These are phyloP conservation scores for Carallia brachiata DNA, from an alignment of 345 rosid genomes.

Conservation along the genomic window DNA sequence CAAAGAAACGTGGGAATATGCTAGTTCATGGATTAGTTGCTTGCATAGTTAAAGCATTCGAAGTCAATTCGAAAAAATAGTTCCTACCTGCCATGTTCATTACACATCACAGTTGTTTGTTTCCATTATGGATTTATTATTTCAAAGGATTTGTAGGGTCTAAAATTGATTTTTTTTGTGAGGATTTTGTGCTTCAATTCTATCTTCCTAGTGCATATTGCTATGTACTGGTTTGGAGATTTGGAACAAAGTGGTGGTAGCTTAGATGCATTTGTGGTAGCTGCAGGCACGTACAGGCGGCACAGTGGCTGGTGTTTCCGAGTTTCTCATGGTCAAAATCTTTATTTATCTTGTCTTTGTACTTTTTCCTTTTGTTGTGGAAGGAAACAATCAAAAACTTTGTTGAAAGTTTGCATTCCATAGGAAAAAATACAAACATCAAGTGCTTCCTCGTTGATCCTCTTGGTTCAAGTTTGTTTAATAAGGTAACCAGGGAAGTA, in stretches of 20 bases:
- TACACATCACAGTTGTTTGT: too few relatives aligned
- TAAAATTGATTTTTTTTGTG: too few relatives aligned
- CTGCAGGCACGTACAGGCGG: slow-evolving; percentile 90
- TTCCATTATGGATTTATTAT: too few relatives aligned
- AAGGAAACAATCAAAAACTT: background rate
- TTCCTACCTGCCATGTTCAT: too few relatives aligned
- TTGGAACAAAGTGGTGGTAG: slow-evolving; percentile 72
- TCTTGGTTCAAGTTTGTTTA: slow-evolving; percentile 94
- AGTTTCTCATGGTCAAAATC: slow-evolving; percentile 62
- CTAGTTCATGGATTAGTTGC: too few relatives aligned
- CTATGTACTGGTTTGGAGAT: slow-evolving; percentile 81
- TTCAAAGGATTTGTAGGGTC: too few relatives aligned
- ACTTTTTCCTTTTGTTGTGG: background rate
- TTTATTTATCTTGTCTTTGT: background rate
- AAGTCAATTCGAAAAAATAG: too few relatives aligned
- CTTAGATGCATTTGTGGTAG: slow-evolving; percentile 84
- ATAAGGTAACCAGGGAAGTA: slow-evolving; percentile 89
- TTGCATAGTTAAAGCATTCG: too few relatives aligned
- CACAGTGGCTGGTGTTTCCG: slow-evolving; percentile 91
- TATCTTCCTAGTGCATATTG: too few relatives aligned
- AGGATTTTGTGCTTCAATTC: too few relatives aligned
- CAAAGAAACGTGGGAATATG: too few relatives aligned
- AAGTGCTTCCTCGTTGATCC: slow-evolving; percentile 91
- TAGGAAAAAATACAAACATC: slow-evolving; percentile 66
- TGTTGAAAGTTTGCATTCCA: slow-evolving; percentile 4